Percentiles rank a stretch among this genome's conserved stretches.
Evolutionary conservation across 129 eudicot genomes (phyloP).

Genomic region (Mikania micrantha): DNA sequence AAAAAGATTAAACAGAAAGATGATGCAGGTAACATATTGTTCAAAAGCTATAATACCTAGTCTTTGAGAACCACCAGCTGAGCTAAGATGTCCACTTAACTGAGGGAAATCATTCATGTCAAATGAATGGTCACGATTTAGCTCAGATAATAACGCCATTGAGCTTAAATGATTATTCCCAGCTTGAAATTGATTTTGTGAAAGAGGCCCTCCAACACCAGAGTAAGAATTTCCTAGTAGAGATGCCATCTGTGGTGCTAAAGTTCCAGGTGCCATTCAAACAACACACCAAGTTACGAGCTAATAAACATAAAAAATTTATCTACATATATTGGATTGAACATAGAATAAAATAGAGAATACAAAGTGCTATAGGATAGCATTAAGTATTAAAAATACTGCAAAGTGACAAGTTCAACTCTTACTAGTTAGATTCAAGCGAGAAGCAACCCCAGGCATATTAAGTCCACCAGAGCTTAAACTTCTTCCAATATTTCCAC

Average conservation of each 20-base stretch:
- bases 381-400: not conserved
- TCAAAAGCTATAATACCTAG: slow-evolving; percentile 35
- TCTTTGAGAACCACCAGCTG: slow-evolving; percentile 80
- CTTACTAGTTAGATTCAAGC: slow-evolving; percentile 69
- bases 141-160: slow-evolving; percentile 58
- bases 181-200: slow-evolving; percentile 64
- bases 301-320: not conserved
- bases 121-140: slow-evolving; percentile 68
- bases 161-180: slow-evolving; percentile 62
- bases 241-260: slow-evolving; percentile 80
- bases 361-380: not conserved
- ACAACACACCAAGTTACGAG: slow-evolving; percentile 21
- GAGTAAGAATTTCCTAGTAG: slow-evolving; percentile 69
- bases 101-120: slow-evolving; percentile 81
- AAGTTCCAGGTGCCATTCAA: slow-evolving; percentile 32
- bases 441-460: slow-evolving; percentile 66
- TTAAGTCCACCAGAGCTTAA: slow-evolving; percentile 56
- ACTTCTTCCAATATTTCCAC: slow-evolving; percentile 61
- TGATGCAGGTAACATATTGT: not conserved
- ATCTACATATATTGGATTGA: slow-evolving; percentile 3
- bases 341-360: not conserved
- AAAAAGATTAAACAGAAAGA: not conserved
- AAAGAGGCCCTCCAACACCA: slow-evolving; percentile 58
- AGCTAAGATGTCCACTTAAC: slow-evolving; percentile 60
- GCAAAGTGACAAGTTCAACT: slow-evolving; percentile 1